These are phyloP conservation scores for Xanthoconium separans DNA, from an alignment of 1,284 basidiomycete species.

Conservation along the genomic window DNA sequence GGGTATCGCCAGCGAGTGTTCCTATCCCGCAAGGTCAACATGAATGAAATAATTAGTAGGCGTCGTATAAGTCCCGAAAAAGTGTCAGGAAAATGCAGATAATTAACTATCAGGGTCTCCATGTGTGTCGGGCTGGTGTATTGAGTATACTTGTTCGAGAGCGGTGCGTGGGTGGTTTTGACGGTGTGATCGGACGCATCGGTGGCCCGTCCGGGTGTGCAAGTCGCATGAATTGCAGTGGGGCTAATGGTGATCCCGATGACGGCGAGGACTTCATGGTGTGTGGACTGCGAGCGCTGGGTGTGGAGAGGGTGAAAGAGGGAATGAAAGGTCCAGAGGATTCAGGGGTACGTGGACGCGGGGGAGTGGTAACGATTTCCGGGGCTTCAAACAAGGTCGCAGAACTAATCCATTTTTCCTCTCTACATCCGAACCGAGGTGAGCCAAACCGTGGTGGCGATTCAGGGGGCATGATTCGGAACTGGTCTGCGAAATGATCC, in stretches of 20 bases:
- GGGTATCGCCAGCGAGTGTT: conserved; percentile 26
- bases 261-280: conserved; percentile 47
- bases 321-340: conserved; percentile 47
- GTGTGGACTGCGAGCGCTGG: conserved; percentile 44
- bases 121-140: conserved; percentile 35
- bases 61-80: conserved; percentile 18
- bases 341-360: conserved; percentile 68
- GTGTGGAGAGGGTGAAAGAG: conserved; percentile 49
- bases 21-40: conserved; percentile 28
- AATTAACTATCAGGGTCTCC: conserved; percentile 32
- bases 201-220: conserved; percentile 42
- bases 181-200: conserved; percentile 44
- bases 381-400: conserved; percentile 60
- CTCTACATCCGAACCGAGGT: conserved; percentile 41
- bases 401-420: conserved; percentile 84
- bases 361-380: conserved; percentile 44
- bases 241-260: conserved; percentile 50
- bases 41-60: conserved; percentile 32
- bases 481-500: conserved; percentile 80
- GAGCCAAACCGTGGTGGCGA: conserved; percentile 47
- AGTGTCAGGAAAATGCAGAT: conserved; percentile 10
- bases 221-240: conserved; percentile 57
- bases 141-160: conserved; percentile 34
- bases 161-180: conserved; percentile 36
- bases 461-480: conserved; percentile 60